Evolutionary conservation across 768 basidiomycete genomes (phyloP).

Genomic region (Mycena polygramma): DNA sequence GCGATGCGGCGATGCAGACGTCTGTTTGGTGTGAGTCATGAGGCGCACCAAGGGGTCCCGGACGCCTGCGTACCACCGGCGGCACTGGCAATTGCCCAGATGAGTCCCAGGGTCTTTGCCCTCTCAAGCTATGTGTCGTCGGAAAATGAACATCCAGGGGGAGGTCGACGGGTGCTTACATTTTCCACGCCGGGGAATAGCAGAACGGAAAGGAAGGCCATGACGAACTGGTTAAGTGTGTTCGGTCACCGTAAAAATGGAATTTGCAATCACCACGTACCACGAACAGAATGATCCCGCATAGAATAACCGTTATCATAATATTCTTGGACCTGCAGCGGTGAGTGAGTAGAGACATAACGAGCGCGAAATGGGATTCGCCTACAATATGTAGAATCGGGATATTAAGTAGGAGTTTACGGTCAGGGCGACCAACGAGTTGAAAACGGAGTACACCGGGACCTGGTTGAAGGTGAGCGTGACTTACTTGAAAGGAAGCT

Average conservation of each 20-base stretch:
- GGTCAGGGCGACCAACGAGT: neutral
- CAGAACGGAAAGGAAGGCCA: neutral
- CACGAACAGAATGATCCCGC: neutral
- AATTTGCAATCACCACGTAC: neutral
- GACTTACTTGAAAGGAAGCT: too few relatives aligned
- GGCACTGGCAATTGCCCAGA: neutral
- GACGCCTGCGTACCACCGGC: neutral
- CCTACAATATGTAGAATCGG: slow-evolving; percentile 5
- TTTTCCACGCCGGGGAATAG: neutral
- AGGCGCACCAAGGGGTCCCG: neutral
- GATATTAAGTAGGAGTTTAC: slow-evolving; percentile 12
- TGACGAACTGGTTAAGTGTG: neutral
- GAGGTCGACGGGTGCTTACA: neutral
- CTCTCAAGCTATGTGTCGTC: neutral
- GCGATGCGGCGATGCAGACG: slow-evolving; percentile 7
- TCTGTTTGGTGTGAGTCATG: neutral
- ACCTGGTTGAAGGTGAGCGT: too few relatives aligned
- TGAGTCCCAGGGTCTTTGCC: neutral
- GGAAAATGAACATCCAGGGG: neutral
- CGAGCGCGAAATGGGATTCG: neutral
- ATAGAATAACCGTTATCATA: neutral
- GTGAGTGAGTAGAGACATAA: too few relatives aligned
- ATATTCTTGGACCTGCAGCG: slow-evolving; percentile 9
- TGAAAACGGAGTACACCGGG: slow-evolving; percentile 1
- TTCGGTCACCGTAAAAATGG: neutral